Evolutionary conservation across 2,329 filamentous ascomycete genomes (phyloP).

Genomic region (Fusarium anguioides): DNA sequence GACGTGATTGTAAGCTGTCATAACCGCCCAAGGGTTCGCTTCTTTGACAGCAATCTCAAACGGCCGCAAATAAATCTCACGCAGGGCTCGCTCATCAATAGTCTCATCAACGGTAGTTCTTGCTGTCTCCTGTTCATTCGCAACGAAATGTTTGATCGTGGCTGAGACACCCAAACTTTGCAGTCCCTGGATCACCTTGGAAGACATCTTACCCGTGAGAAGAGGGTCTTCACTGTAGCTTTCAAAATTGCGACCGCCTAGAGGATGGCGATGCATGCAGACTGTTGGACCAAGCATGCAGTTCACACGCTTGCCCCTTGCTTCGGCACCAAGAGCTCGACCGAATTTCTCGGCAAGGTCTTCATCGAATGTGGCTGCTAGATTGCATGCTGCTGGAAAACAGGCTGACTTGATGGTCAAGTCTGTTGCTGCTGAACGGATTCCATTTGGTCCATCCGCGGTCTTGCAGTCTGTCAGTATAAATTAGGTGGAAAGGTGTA

Average conservation of each 20-base stretch:
- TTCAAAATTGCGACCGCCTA: slow-evolving; percentile 62
- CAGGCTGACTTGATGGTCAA: slow-evolving; percentile 48
- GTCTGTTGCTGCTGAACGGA: slow-evolving; percentile 48
- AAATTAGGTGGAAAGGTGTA: accelerated
- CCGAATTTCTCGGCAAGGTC: slow-evolving; percentile 68
- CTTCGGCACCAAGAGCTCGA: slow-evolving; percentile 66
- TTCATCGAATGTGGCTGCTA: slow-evolving; percentile 72
- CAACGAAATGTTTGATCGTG: slow-evolving; percentile 60
- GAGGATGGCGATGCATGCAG: slow-evolving; percentile 60
- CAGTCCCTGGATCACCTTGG: slow-evolving; percentile 57
- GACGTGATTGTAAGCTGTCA: slow-evolving; percentile 60
- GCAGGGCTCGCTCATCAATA: slow-evolving; percentile 47
- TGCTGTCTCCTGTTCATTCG: slow-evolving; percentile 54
- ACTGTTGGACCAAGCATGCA: slow-evolving; percentile 75
- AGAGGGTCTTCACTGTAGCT: slow-evolving; percentile 61
- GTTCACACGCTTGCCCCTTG: slow-evolving; percentile 71
- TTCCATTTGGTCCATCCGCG: slow-evolving; percentile 51
- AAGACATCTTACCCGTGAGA: slow-evolving; percentile 57
- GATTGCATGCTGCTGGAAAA: slow-evolving; percentile 47
- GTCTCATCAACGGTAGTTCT: slow-evolving; percentile 47
- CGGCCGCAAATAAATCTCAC: slow-evolving; percentile 57
- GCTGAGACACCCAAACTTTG: slow-evolving; percentile 57
- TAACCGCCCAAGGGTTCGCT: slow-evolving; percentile 56
- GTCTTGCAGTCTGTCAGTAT: slow-evolving; percentile 11
- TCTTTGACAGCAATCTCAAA: slow-evolving; percentile 59